Percentiles rank a stretch among this genome's conserved stretches.
phyloP scores from a whole-genome alignment of 2,329 filamentous ascomycete species.

The Neodidymelliopsis sp. region DNA sequence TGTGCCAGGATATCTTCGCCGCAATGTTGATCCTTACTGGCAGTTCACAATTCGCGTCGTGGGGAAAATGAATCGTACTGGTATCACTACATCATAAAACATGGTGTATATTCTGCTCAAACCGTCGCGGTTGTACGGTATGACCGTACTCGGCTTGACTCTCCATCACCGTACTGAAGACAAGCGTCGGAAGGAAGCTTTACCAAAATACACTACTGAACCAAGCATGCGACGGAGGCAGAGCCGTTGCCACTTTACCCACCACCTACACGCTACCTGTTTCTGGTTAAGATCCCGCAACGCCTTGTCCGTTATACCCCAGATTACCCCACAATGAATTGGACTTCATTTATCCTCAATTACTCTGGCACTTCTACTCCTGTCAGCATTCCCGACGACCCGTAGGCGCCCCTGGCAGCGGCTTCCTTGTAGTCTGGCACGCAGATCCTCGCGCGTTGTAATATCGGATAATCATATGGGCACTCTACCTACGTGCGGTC shows the following conservation, averaged over 20 bases:
- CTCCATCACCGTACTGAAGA: background rate
- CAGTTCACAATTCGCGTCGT: too few relatives aligned
- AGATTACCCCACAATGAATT: slow-evolving; percentile 41
- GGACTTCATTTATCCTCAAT: slow-evolving; percentile 48
- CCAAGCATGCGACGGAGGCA: slow-evolving; percentile 29
- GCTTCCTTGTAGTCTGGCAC: slow-evolving; percentile 21
- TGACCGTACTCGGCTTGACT: background rate
- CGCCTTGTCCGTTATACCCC: slow-evolving; percentile 45
- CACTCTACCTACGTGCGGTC: slow-evolving; percentile 21
- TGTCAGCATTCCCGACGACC: slow-evolving; percentile 41
- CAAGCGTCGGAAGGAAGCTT: slow-evolving; percentile 7
- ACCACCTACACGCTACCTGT: slow-evolving; percentile 28
- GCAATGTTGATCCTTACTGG: background rate
- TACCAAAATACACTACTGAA: slow-evolving; percentile 23
- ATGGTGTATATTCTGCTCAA: too few relatives aligned
- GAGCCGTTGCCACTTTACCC: slow-evolving; percentile 15
- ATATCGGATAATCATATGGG: slow-evolving; percentile 29
- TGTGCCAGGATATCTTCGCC: slow-evolving; percentile 24
- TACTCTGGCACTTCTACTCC: slow-evolving; percentile 29
- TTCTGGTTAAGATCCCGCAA: slow-evolving; percentile 39
- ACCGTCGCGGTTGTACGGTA: background rate
- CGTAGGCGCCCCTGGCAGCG: slow-evolving; percentile 35
- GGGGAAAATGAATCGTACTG: too few relatives aligned
- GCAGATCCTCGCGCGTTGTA: slow-evolving; percentile 28
- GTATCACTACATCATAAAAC: too few relatives aligned